Percentiles rank a stretch among this genome's conserved stretches.
Evolutionary conservation across 805 yeast genomes (phyloP).

Genomic region (Candida arabinofermentans): DNA sequence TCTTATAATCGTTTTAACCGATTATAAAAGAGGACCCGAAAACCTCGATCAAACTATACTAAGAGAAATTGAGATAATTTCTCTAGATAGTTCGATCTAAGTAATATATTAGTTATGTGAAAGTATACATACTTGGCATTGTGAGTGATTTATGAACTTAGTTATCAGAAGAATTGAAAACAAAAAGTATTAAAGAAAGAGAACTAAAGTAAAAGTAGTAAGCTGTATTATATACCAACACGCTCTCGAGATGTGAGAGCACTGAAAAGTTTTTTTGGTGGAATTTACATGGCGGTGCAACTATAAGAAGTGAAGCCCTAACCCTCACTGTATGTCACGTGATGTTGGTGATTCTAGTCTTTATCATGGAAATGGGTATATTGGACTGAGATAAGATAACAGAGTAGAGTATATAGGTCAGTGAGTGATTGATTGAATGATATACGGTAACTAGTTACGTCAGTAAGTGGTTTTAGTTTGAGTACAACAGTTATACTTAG

Average conservation of each 20-base stretch:
- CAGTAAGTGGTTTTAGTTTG: too few species aligned
- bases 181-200: not conserved
- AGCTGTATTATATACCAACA: not conserved
- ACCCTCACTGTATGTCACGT: not conserved
- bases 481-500: too few species aligned
- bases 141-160: constrained; percentile 10
- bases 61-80: too few species aligned
- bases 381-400: not conserved
- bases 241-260: too few species aligned
- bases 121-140: constrained; percentile 28
- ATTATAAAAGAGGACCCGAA: constrained; percentile 19
- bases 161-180: not conserved
- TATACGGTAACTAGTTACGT: too few species aligned
- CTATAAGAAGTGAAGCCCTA: not conserved
- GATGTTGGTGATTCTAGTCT: not conserved
- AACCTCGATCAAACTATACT: constrained; percentile 16
- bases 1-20: not conserved
- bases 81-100: not conserved
- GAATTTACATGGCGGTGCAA: too few species aligned
- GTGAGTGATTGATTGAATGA: too few species aligned
- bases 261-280: too few species aligned
- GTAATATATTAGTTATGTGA: not conserved
- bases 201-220: not conserved
- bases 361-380: too few species aligned
- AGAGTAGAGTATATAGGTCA: too few species aligned